Evolutionary conservation across 306 rosid species (phyloP).

Genomic region (Cucurbita maxima): DNA sequence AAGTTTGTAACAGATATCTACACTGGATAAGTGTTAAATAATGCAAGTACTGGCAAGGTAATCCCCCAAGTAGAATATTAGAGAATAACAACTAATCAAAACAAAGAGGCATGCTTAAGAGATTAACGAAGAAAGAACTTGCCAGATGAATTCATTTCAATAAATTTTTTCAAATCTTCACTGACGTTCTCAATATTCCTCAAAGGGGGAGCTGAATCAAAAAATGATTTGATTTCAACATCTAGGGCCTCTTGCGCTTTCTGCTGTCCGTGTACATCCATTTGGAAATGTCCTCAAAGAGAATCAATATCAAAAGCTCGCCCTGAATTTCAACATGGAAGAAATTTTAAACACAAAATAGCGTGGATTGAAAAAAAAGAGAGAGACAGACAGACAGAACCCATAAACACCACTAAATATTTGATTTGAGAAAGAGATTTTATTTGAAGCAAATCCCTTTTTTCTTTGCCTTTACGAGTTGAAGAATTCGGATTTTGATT

Average conservation of each 20-base stretch:
- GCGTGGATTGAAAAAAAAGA: too few relatives aligned
- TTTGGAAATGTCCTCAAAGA: slow-evolving; percentile 7
- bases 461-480: too few relatives aligned
- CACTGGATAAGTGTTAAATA: background rate
- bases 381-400: background rate
- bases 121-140: slow-evolving; percentile 8
- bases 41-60: background rate
- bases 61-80: background rate
- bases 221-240: slow-evolving; percentile 47
- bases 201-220: slow-evolving; percentile 76
- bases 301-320: background rate
- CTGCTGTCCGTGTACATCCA: slow-evolving; percentile 37
- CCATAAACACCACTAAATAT: background rate
- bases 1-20: background rate
- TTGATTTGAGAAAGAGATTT: background rate
- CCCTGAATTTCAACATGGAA: background rate
- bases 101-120: background rate
- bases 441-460: too few relatives aligned
- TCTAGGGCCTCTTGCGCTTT: slow-evolving; percentile 20
- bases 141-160: slow-evolving; percentile 40
- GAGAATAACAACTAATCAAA: background rate
- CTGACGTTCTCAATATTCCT: slow-evolving; percentile 22
- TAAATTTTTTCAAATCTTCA: slow-evolving; percentile 37
- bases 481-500: too few relatives aligned
- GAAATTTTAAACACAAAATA: background rate